Evolutionary conservation across 371 early-diverging fungal genomes (phyloP), one percentile per base, ranked within the genome.

Genomic region (Dinochytrium kinnereticum): DNA sequence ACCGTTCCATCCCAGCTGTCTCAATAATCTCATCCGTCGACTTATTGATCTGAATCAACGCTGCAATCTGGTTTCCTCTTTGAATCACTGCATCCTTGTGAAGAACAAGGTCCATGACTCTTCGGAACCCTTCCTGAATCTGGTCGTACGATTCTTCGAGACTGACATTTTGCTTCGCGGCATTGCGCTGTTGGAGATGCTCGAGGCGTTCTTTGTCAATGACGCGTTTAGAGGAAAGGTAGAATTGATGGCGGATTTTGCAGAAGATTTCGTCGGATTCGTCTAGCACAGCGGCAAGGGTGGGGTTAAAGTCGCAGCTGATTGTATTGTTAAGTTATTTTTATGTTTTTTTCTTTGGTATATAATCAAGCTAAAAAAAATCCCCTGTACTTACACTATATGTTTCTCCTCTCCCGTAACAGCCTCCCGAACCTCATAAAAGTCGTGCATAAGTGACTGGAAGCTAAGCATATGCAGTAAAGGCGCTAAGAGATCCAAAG

Each of bases 381-480:
- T 19, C 33, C n/a, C n/a, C n/a, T 44, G 49, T 10, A 26, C 55
- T 15, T 53, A 53, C 55, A 53, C 55, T 26, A 53, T 5, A 26
- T 53, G 55, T 26, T 53, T 53, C 24, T 53, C 26, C 5, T 53
- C 55, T 13, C 26, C 55, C 26, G 5, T 83, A 51, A 92, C 57
- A 26, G 50, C 78, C 51, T 92, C 92, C 76, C 91, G 90, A 21
- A 95, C 85, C 1, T 85, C 84, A 21, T 97, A 77, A 53, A 97
- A 81, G 80, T 99, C 99, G 64, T 92, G 89, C 24, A 93, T 89
- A 95, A 98, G 95, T 1, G 97, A 94, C 82, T 99, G 96, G 74
- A 98, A 98, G 0, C 98, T 95, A 51, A 98, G 96, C 78, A 98
- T 98, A 83, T 98, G 98, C 34, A 98, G 78, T 10, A 99, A 83